These are phyloP conservation scores for Metschnikowia henanensis DNA, from an alignment of 805 yeast genomes.

Conservation along the genomic window DNA sequence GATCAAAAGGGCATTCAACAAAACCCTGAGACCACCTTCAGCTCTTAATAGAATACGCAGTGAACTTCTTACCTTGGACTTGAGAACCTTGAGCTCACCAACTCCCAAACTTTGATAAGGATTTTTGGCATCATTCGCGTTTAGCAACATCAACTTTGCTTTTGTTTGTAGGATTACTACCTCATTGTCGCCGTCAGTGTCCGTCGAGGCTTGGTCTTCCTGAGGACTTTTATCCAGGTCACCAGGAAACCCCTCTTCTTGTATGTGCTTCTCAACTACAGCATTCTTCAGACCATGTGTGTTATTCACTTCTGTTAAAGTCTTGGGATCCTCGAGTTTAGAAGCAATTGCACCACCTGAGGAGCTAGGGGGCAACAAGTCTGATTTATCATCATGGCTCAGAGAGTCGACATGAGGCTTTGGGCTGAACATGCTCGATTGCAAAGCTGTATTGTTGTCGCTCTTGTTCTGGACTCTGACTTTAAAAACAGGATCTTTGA, in stretches of 20 bases:
- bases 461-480: not conserved
- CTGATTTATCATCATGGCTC: too few relatives aligned
- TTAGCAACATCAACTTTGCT: slow-evolving; percentile 67
- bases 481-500: slow-evolving; percentile 36
- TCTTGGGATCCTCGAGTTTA: too few relatives aligned
- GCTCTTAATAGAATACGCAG: slow-evolving; percentile 78
- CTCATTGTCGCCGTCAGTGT: slow-evolving; percentile 88
- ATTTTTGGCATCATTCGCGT: slow-evolving; percentile 45
- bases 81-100: slow-evolving; percentile 78
- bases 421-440: not conserved
- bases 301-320: too few relatives aligned
- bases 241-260: too few relatives aligned
- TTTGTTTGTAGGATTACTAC: slow-evolving; percentile 59
- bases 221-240: too few relatives aligned
- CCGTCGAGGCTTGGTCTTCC: too few relatives aligned
- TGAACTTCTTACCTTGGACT: slow-evolving; percentile 58
- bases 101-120: slow-evolving; percentile 70
- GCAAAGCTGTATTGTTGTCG: too few relatives aligned
- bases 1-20: slow-evolving; percentile 65
- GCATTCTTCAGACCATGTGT: too few relatives aligned
- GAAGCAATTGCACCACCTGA: too few relatives aligned
- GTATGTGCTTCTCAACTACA: too few relatives aligned
- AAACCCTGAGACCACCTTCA: slow-evolving; percentile 81
- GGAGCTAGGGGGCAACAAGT: too few relatives aligned
- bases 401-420: too few relatives aligned